phyloP scores from a whole-genome alignment of 2,329 filamentous ascomycete species.

The Alternaria angustiovoidea region DNA sequence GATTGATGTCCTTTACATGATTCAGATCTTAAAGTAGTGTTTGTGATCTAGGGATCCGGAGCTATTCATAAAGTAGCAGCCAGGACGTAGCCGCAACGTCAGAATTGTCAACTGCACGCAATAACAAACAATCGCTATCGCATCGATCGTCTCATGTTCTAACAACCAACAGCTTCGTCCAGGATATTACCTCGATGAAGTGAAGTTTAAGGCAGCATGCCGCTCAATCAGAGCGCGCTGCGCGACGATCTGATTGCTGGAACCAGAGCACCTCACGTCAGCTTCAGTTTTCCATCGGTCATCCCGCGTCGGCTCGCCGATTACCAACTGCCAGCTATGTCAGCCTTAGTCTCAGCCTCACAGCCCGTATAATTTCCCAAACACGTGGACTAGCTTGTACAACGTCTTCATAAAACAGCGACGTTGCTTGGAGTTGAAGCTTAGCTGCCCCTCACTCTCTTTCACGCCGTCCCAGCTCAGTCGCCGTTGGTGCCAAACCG shows the following conservation, averaged over 20 bases:
- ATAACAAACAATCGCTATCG: not conserved
- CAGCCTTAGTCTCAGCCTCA: constrained; percentile 1
- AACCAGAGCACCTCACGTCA: not conserved
- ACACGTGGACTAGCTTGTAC: not conserved
- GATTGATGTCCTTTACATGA: not conserved
- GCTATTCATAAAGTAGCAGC: not conserved
- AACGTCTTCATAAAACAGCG: not conserved
- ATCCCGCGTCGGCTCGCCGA: not conserved
- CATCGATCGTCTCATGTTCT: not conserved
- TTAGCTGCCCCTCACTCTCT: not conserved
- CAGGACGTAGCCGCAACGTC: not conserved
- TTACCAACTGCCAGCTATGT: not conserved
- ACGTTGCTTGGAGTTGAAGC: not conserved
- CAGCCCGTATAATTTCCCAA: not conserved
- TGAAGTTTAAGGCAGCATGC: not conserved
- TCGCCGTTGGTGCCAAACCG: not conserved
- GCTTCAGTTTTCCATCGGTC: not conserved
- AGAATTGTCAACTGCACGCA: not conserved
- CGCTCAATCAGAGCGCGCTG: not conserved
- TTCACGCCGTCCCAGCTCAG: not conserved
- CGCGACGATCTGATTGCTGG: not conserved
- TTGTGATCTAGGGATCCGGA: not conserved
- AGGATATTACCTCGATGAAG: not conserved
- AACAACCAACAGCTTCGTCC: not conserved
- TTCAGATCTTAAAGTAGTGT: not conserved